A percentile compares a stretch with the other conserved stretches of the same genome.
Evolutionary conservation across 1,284 basidiomycete species (phyloP).

Genomic region (Porogramme epimiltina): DNA sequence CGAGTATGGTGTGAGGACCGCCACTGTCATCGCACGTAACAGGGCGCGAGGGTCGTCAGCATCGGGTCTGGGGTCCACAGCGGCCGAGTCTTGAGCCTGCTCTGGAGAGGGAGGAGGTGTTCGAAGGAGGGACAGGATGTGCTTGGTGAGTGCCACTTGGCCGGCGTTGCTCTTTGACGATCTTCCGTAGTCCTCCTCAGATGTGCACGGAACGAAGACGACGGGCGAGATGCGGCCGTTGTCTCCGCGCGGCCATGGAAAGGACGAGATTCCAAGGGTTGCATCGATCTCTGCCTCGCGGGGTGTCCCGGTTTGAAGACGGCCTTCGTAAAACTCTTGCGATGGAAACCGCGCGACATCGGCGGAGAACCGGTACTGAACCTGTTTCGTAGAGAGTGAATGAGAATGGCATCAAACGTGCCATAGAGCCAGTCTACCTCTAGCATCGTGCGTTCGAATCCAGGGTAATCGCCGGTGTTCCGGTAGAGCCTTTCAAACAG

Average conservation of each 20-base stretch:
- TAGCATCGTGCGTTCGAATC: conserved; percentile 59
- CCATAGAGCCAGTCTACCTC: conserved; percentile 39
- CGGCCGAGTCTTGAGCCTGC: neutral
- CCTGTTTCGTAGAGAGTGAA: conserved; percentile 29
- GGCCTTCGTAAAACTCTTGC: conserved; percentile 57
- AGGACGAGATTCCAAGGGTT: conserved; percentile 41
- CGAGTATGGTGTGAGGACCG: conserved; percentile 61
- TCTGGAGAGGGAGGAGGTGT: conserved; percentile 12
- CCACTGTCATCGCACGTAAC: conserved; percentile 39
- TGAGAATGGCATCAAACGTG: neutral
- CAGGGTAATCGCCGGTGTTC: conserved; percentile 35
- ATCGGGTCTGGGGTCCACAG: neutral
- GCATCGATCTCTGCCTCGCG: conserved; percentile 42
- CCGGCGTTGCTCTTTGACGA: conserved; percentile 63
- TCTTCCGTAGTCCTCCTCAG: conserved; percentile 60
- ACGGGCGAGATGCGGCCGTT: conserved; percentile 44
- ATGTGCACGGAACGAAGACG: conserved; percentile 56
- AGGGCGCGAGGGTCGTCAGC: conserved; percentile 12
- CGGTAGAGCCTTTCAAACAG: conserved; percentile 59
- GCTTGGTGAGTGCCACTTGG: conserved; percentile 51
- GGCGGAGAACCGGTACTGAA: conserved; percentile 63
- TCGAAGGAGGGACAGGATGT: conserved; percentile 44
- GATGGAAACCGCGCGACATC: conserved; percentile 63
- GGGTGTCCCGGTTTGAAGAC: conserved; percentile 48
- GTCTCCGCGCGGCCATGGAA: conserved; percentile 53